phyloP scores from a whole-genome alignment of 2,329 filamentous ascomycete species.

The Penicillium sp. region DNA sequence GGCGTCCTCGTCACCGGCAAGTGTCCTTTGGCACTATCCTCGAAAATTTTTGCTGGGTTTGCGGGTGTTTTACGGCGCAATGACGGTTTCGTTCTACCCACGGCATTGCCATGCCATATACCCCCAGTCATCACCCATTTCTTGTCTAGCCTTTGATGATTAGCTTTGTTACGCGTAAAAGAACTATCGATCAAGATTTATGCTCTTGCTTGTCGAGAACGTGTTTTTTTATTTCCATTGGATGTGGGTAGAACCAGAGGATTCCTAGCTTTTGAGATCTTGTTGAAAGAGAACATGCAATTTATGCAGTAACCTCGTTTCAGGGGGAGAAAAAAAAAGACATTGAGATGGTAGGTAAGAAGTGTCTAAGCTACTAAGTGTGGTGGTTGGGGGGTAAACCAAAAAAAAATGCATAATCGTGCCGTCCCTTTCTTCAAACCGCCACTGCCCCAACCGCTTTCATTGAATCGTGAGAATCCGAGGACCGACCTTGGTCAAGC shows the following conservation, averaged over 20 bases:
- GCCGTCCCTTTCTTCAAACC: constrained; percentile 34
- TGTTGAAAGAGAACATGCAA: constrained; percentile 25
- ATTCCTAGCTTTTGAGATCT: constrained; percentile 8
- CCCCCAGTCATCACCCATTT: neutral
- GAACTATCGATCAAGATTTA: neutral
- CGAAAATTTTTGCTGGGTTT: neutral
- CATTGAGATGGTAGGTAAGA: constrained; percentile 29
- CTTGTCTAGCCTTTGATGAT: neutral
- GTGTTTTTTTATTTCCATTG: neutral
- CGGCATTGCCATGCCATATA: neutral
- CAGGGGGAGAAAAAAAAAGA: constrained; percentile 14
- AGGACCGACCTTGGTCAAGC: constrained; percentile 29
- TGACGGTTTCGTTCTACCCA: neutral
- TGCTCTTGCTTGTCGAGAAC: neutral
- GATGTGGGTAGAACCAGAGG: neutral
- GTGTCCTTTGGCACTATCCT: neutral
- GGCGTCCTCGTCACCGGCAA: neutral
- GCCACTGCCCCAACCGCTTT: constrained; percentile 35
- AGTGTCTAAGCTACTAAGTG: constrained; percentile 32
- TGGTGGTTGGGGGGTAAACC: constrained; percentile 22
- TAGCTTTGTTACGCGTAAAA: neutral
- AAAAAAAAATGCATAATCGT: constrained; percentile 38
- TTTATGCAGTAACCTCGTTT: constrained; percentile 28
- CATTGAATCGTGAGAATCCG: constrained; percentile 41
- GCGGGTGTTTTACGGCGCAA: neutral